phyloP scores from a whole-genome alignment of 768 basidiomycete species.

The Collybia nuda region DNA sequence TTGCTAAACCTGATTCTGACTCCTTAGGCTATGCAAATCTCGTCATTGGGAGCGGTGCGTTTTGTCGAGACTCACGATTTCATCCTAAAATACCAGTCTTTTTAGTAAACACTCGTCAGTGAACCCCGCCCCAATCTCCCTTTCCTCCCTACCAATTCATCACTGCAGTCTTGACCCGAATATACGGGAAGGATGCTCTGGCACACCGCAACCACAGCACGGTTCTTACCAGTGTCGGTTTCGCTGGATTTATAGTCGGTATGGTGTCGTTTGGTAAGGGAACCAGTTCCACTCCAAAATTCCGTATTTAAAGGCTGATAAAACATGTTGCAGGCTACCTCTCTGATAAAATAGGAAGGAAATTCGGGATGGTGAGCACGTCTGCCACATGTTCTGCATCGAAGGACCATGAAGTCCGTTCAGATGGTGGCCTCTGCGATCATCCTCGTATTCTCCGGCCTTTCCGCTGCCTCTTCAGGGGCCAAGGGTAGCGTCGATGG shows the following conservation, averaged over 20 bases:
- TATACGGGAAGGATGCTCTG: constrained; percentile 61
- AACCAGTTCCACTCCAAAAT: neutral
- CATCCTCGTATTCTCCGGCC: constrained; percentile 75
- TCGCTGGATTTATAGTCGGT: constrained; percentile 81
- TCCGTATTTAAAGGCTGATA: neutral
- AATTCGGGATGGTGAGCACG: constrained; percentile 75
- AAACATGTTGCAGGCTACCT: constrained; percentile 44
- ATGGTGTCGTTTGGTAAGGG: constrained; percentile 71
- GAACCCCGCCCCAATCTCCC: neutral
- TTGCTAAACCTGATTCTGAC: neutral
- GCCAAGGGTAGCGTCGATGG: constrained; percentile 67
- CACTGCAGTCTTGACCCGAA: constrained; percentile 55
- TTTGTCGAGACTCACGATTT: neutral
- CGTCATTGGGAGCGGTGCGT: constrained; percentile 72
- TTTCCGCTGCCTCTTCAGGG: constrained; percentile 83
- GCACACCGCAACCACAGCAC: constrained; percentile 55
- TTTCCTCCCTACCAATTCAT: neutral
- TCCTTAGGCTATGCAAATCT: constrained; percentile 73
- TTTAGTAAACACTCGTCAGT: constrained; percentile 65
- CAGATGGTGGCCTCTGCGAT: constrained; percentile 80
- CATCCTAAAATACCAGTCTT: neutral
- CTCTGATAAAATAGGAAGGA: constrained; percentile 81
- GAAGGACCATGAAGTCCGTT: neutral
- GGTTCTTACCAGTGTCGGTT: constrained; percentile 64
- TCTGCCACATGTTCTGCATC: neutral